Percentiles rank a stretch among this genome's conserved stretches.
phyloP scores from a whole-genome alignment of 148 eudicot genomes.

The Diospyros kaki region DNA sequence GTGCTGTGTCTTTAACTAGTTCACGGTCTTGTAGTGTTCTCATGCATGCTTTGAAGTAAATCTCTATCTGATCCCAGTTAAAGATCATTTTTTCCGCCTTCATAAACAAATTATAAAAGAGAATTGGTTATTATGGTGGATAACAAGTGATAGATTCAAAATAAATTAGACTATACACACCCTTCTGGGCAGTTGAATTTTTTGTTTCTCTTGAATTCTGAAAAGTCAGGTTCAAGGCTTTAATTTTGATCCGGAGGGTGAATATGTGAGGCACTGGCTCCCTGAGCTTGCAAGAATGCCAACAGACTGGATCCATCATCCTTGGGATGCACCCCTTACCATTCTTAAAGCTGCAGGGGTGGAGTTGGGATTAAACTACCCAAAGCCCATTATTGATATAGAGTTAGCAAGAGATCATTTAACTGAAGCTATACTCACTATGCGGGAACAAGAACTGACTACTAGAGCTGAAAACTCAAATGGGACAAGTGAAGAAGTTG shows the following conservation, averaged over 20 bases:
- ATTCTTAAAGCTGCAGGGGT: constrained; percentile 86
- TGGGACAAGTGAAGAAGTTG: constrained; percentile 60
- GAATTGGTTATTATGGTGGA: not conserved
- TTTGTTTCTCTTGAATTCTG: not conserved
- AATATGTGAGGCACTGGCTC: constrained; percentile 82
- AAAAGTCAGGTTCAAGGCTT: constrained; percentile 78
- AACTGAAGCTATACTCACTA: constrained; percentile 50
- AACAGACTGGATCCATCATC: constrained; percentile 96
- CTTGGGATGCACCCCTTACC: constrained; percentile 76
- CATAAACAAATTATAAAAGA: not conserved
- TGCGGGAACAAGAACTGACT: constrained; percentile 58
- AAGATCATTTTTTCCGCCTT: not conserved
- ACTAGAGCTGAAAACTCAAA: constrained; percentile 29
- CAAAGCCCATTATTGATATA: constrained; percentile 70
- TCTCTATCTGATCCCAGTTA: not conserved
- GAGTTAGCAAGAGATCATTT: constrained; percentile 67
- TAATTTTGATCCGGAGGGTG: constrained; percentile 80
- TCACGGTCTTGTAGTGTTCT: not conserved
- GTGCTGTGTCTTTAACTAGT: not conserved
- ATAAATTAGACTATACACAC: not conserved
- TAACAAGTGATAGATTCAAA: not conserved
- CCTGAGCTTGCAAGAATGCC: constrained; percentile 97
- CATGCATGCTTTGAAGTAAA: not conserved
- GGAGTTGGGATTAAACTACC: constrained; percentile 81
- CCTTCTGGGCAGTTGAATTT: not conserved